Evolutionary conservation across 345 rosid genomes (phyloP), one percentile per base, ranked within the genome.

Genomic region (Pistacia integerrima): DNA sequence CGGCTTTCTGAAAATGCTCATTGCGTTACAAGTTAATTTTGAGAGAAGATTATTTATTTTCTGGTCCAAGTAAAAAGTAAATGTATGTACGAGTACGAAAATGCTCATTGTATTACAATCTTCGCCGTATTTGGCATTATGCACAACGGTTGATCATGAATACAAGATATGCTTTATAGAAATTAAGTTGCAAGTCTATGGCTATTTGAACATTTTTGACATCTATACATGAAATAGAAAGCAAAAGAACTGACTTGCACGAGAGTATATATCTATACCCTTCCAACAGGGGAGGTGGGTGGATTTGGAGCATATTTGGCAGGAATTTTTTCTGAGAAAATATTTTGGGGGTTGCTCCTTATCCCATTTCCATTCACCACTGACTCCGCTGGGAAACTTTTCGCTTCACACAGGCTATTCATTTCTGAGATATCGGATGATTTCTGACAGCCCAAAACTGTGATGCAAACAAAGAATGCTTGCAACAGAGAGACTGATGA

Each of bases 231-330:
- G 64, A 54, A 6, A 17, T 48, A 38, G 49, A 59, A 69, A 17
- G 49, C 68, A 48, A 82, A 74, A 30, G 16, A 69, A 18, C 38
- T 58, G 52, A 52, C 69, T 18, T 69, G 33, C 59, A 44, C 1
- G 69, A 63, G 51, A 49, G 82, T 85, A 94, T 41, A 41, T 6
- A 7, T 0, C 46, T 41, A 41, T 41, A 87, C 95, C 66, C 98
- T 89, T 68, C 94, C 97, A 4, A 90, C 90, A 0, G 98, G 97
- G 68, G 98, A 94, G 79, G 80, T 84, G 7, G 97, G 97, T 8
- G 97, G 97, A 82, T 82, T 76, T 30, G 94, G 85, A 66, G 91
- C 81, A 76, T 87, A 91, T 70, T 76, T 92, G 10, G 77, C 62
- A 51, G 90, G 84, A 56, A 81, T 61, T 70, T 82, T 72, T 51